These are phyloP conservation scores for Beauveria rudraprayagi DNA, from an alignment of 2,329 filamentous ascomycete genomes.

Conservation along the genomic window DNA sequence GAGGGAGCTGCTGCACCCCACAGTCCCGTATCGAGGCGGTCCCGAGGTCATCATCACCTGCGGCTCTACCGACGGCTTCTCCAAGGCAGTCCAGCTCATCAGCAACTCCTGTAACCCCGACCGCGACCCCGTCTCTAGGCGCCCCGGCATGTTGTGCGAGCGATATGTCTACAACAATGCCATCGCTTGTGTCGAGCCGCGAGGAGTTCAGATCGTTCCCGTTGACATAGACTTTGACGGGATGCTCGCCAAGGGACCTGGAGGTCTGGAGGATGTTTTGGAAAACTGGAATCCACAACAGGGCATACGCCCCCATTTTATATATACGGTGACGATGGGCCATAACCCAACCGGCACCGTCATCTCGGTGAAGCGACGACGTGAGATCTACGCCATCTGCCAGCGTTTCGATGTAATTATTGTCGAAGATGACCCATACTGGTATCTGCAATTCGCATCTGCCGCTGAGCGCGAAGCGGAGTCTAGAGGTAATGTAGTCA, in stretches of 20 bases:
- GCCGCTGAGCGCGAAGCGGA: slow-evolving; percentile 46
- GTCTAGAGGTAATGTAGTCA: slow-evolving; percentile 29
- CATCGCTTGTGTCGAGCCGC: slow-evolving; percentile 56
- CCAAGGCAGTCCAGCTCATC: slow-evolving; percentile 68
- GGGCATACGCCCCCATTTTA: slow-evolving; percentile 70
- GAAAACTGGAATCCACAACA: slow-evolving; percentile 70
- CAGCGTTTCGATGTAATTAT: slow-evolving; percentile 83
- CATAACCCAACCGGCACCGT: slow-evolving; percentile 82
- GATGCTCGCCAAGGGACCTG: slow-evolving; percentile 66
- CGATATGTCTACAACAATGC: slow-evolving; percentile 75
- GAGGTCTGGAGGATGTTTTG: slow-evolving; percentile 69
- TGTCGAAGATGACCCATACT: slow-evolving; percentile 91
- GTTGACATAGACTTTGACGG: slow-evolving; percentile 72
- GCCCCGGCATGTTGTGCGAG: slow-evolving; percentile 74
- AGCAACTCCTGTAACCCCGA: slow-evolving; percentile 67
- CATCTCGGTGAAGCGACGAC: slow-evolving; percentile 63
- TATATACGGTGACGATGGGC: slow-evolving; percentile 83
- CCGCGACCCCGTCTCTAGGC: slow-evolving; percentile 56
- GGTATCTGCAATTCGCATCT: slow-evolving; percentile 84
- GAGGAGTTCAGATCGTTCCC: slow-evolving; percentile 64
- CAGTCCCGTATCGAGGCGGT: slow-evolving; percentile 68
- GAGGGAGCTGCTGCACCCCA: slow-evolving; percentile 68
- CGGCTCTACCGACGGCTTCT: slow-evolving; percentile 78
- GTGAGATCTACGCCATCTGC: slow-evolving; percentile 72
- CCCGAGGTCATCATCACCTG: slow-evolving; percentile 72